Base-by-base conservation (phyloP, 768 basidiomycete species). In the Leccinum rimulosum region DNA sequence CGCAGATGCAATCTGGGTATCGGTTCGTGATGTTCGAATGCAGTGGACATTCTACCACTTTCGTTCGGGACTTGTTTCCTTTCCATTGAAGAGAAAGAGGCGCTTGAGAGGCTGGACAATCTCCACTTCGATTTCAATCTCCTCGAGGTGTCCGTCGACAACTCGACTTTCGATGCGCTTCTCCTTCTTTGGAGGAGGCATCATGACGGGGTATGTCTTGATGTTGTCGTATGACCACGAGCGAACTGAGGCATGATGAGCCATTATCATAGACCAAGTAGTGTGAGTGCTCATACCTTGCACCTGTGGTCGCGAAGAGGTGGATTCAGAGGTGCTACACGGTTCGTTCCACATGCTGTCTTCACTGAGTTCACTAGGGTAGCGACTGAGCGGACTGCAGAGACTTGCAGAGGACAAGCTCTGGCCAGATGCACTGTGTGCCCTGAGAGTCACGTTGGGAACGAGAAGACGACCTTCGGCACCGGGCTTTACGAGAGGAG, bases 141-240 rank as follows among this genome's bases (percentile, higher is more conserved):
- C 81, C 48, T 77, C 72, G 57, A 82, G 80, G 62, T 84, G 77
- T 56, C 80, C 80, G 40, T 79, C 74, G 57, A 81, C 66, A 45
- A 87, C 69, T 31, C 80, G 72, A 35, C 75, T 78, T 74, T 82
- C 82, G 27, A 77, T 70, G 53, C 77, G 77, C 62, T 75, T 75
- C 74, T 84, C 83, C 69, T 77, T 85, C 74, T 79, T 79, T 48
- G 77, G 74, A n/a, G 81, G 83, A 38, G 81, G 73, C 60, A 70
- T 70, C 72, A 73, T 77, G 59, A 84, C 75, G 15, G 85, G 84
- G 64, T 90, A 91, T 3, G 85, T 88, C 68, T 79, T 81, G 61
- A 88, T 71, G 62, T 86, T 86, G 65, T 89, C 87, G 66, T 89
- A 90, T 2, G 88, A 89, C 88, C 87, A 89, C 3, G 89, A 84